Conservation (phyloP, 371 early-diverging fungal species). For the Actinomortierella wolfii region DNA sequence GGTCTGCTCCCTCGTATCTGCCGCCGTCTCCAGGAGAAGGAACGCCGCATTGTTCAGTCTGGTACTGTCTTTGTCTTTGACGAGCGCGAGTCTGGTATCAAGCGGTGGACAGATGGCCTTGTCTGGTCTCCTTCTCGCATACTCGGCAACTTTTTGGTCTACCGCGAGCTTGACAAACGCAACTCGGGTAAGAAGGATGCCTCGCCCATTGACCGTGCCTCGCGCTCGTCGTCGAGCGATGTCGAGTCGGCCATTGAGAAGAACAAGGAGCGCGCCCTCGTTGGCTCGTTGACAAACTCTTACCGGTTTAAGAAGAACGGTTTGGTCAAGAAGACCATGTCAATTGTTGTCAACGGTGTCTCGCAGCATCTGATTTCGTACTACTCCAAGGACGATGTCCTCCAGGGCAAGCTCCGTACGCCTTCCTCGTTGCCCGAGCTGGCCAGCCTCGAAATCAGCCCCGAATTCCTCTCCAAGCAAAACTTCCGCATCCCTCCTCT, state of each 20-base stretch:
- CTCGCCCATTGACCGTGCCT: slow-evolving; percentile 26
- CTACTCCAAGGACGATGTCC: slow-evolving; percentile 77
- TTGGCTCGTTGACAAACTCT: slow-evolving; percentile 65
- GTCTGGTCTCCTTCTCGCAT: slow-evolving; percentile 87
- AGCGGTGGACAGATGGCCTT: slow-evolving; percentile 89
- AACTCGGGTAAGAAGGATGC: slow-evolving; percentile 42
- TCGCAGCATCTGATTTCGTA: slow-evolving; percentile 86
- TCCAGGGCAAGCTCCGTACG: slow-evolving; percentile 52
- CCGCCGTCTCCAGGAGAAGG: slow-evolving; percentile 73
- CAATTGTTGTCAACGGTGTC: slow-evolving; percentile 73
- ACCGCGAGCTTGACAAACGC: slow-evolving; percentile 74
- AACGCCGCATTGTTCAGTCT: slow-evolving; percentile 69
- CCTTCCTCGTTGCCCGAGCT: slow-evolving; percentile 58
- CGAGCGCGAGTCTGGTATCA: slow-evolving; percentile 83
- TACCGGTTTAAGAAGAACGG: slow-evolving; percentile 77
- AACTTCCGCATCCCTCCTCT: slow-evolving; percentile 61
- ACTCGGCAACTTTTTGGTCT: slow-evolving; percentile 77
- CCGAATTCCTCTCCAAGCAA: slow-evolving; percentile 58
- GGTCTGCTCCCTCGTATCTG: slow-evolving; percentile 67
- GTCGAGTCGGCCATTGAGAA: slow-evolving; percentile 49
- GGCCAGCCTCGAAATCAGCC: slow-evolving; percentile 52
- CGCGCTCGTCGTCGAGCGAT: slow-evolving; percentile 30
- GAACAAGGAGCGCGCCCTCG: slow-evolving; percentile 60
- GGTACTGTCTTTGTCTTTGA: slow-evolving; percentile 83
- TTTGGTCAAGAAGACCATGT: slow-evolving; percentile 85